Evolutionary conservation across 2,329 filamentous ascomycete genomes (phyloP).

Genomic region (Alternaria rosae): DNA sequence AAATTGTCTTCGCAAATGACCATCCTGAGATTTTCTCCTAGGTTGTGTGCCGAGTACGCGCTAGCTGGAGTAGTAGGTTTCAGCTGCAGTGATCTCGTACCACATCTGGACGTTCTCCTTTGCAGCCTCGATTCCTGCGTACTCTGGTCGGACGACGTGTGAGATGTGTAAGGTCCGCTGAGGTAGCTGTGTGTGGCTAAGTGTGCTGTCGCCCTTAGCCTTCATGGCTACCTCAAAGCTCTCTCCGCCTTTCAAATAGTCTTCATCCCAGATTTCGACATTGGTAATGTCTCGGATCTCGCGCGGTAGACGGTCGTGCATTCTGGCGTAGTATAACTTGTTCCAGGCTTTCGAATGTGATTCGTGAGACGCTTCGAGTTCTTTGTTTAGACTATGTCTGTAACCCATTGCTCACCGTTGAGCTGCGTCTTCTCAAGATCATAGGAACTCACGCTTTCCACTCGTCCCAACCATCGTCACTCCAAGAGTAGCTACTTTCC

Average conservation of each 20-base stretch:
- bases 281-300: background rate
- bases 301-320: background rate
- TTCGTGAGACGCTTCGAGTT: background rate
- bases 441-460: background rate
- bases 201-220: background rate
- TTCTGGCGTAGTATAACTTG: background rate
- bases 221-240: background rate
- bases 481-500: background rate
- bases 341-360: background rate
- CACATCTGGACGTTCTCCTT: background rate
- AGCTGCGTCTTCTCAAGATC: background rate
- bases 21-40: fast-evolving
- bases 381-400: background rate
- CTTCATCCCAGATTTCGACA: background rate
- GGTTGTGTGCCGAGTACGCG: background rate
- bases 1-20: background rate
- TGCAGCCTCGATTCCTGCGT: background rate
- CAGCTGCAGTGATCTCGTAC: background rate
- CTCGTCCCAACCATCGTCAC: background rate
- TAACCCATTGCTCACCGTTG: background rate
- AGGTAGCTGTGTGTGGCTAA: too few relatives aligned
- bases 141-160: background rate
- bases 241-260: background rate
- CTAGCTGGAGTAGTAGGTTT: background rate
- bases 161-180: background rate